Percentiles rank a stretch among this genome's conserved stretches.
Evolutionary conservation across 164 flowering plant genomes (phyloP).

Genomic region (Hamamelis virginiana): DNA sequence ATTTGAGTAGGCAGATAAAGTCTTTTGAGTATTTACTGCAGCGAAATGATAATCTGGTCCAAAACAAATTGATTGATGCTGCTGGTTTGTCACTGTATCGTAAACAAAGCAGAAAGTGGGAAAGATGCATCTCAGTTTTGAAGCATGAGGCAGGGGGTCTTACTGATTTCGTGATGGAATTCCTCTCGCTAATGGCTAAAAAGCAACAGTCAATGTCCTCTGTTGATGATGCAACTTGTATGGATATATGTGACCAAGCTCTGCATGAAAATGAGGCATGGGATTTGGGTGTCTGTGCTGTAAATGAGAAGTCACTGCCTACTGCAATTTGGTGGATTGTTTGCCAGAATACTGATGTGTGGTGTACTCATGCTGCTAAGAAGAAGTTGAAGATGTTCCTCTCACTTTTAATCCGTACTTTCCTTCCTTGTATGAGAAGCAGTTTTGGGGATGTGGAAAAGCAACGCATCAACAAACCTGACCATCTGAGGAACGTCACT

Average conservation of each 20-base stretch:
- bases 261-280: conserved; percentile 30
- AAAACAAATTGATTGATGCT: conserved; percentile 32
- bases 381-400: conserved; percentile 69
- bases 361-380: conserved; percentile 71
- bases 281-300: conserved; percentile 49
- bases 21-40: conserved; percentile 54
- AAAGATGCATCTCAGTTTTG: conserved; percentile 26
- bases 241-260: conserved; percentile 8
- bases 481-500: conserved; percentile 30
- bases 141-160: conserved; percentile 66
- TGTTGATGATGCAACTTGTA: conserved; percentile 15
- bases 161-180: conserved; percentile 46
- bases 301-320: conserved; percentile 48
- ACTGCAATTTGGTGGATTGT: conserved; percentile 74
- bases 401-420: conserved; percentile 37
- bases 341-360: conserved; percentile 75
- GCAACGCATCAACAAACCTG: conserved; percentile 4
- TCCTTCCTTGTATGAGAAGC: conserved; percentile 24
- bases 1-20: conserved; percentile 65
- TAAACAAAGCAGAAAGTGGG: conserved; percentile 41
- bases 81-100: conserved; percentile 16
- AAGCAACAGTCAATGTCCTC: conserved; percentile 16
- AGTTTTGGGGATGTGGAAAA: conserved; percentile 10
- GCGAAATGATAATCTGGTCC: conserved; percentile 21
- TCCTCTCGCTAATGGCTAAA: conserved; percentile 28